These are phyloP conservation scores for Chrysanthemum makinoi DNA, from an alignment of 129 eudicot genomes.

Conservation along the genomic window DNA sequence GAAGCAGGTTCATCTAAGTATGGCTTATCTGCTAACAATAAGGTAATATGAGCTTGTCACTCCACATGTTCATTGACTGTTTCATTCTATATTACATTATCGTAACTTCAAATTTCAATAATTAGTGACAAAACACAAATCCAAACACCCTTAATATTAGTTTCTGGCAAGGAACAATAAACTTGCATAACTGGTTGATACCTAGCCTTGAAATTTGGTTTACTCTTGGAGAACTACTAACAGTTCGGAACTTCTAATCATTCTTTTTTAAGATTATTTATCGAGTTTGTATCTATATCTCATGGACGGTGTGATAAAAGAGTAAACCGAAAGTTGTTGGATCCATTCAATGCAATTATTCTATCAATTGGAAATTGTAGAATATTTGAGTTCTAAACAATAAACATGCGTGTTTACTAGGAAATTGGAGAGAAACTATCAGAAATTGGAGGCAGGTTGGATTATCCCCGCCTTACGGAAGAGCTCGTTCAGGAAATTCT, in stretches of 20 bases:
- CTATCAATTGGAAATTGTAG: conserved; percentile 9
- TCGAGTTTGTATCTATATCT: conserved; percentile 5
- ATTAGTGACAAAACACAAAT: too few species aligned
- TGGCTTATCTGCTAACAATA: conserved; percentile 54
- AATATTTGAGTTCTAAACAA: neutral
- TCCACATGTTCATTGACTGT: conserved; percentile 6
- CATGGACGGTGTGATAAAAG: conserved; percentile 1
- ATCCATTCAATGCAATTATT: neutral
- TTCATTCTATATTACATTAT: conserved; percentile 2
- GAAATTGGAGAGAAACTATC: conserved; percentile 90
- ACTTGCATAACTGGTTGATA: neutral
- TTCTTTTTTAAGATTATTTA: conserved; percentile 1
- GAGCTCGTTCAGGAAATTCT: conserved; percentile 77
- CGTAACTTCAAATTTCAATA: too few species aligned
- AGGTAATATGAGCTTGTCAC: conserved; percentile 45
- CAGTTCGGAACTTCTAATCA: neutral
- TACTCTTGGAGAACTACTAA: neutral
- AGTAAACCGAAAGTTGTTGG: conserved; percentile 15
- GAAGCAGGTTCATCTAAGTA: conserved; percentile 71
- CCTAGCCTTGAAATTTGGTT: conserved; percentile 13
- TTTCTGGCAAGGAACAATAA: neutral
- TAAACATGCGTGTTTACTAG: conserved; percentile 34
- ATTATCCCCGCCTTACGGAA: conserved; percentile 68
- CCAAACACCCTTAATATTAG: neutral
- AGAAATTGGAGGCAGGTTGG: conserved; percentile 84